These are phyloP conservation scores for Trichophyton equinum DNA, from an alignment of 2,329 filamentous ascomycete species.

Conservation along the genomic window DNA sequence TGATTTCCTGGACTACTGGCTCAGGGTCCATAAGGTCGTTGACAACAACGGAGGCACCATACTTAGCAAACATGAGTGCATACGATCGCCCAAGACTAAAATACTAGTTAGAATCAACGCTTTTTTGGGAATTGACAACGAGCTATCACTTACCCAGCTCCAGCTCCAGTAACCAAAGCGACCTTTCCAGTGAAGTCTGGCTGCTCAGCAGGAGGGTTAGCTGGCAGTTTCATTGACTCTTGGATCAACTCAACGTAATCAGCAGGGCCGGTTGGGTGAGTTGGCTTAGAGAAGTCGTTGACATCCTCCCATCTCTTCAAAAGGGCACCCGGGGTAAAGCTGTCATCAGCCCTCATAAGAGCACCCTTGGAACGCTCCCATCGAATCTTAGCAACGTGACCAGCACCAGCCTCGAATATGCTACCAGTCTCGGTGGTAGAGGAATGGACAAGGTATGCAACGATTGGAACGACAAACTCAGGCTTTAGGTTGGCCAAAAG, in stretches of 20 bases:
- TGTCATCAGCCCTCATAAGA: slow-evolving; percentile 76
- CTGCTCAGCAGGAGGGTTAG: slow-evolving; percentile 59
- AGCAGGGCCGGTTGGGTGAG: slow-evolving; percentile 71
- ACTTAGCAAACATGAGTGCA: slow-evolving; percentile 72
- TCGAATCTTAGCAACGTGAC: slow-evolving; percentile 80
- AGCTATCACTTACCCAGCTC: slow-evolving; percentile 50
- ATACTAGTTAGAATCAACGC: slow-evolving; percentile 17
- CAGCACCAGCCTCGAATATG: slow-evolving; percentile 90
- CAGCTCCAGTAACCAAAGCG: slow-evolving; percentile 74
- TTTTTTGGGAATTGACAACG: not conserved
- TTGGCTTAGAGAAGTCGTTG: slow-evolving; percentile 69
- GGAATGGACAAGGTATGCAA: slow-evolving; percentile 76
- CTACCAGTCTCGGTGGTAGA: slow-evolving; percentile 68
- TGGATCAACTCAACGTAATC: slow-evolving; percentile 82
- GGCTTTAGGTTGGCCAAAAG: slow-evolving; percentile 74
- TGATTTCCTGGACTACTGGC: slow-evolving; percentile 80
- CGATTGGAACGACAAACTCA: slow-evolving; percentile 88
- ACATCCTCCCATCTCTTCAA: slow-evolving; percentile 83
- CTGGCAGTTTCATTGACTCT: slow-evolving; percentile 63
- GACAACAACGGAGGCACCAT: slow-evolving; percentile 75
- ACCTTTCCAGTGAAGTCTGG: slow-evolving; percentile 76
- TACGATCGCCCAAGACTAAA: slow-evolving; percentile 76
- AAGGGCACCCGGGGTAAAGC: slow-evolving; percentile 76
- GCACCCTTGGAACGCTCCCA: slow-evolving; percentile 91
- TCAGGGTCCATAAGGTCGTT: slow-evolving; percentile 95